Base-by-base conservation (phyloP, 2,329 filamentous ascomycete genomes). In the Neonectria faginata region DNA sequence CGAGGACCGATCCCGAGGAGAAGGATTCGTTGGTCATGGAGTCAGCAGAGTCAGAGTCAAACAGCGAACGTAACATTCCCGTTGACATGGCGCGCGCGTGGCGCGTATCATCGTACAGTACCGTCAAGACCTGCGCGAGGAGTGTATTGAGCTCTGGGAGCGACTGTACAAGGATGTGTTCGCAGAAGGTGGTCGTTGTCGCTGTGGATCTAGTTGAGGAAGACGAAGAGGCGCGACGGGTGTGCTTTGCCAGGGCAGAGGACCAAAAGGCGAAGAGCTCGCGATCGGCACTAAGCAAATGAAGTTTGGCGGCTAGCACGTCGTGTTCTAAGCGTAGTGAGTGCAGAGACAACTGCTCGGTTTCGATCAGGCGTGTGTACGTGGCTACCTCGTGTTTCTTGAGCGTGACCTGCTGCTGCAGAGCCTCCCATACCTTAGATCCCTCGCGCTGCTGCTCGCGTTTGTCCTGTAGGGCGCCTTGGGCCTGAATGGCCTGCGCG, bases 251-350 rank as follows among this genome's bases (percentile, higher is more conserved):
- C 3, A 72, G 10, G 2, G 65, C 57, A 0, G 65, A 61, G 2
- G 57, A 51, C 70, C 70, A 73, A 57, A 73, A 73, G 3, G 5
- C 60, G 4, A 73, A 72, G 4, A 71, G 55, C 29, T 72, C 68
- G 12, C 70, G 66, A 22, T 73, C 25, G 0, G 52, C 33, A 1
- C 29, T 20, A 11, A 71, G 61, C n/a, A 39, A n/a, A 31, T 58
- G 1, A 12, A 62, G 29, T 18, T 58, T 45, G 0, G 5, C 16
- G 1, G 16, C 14, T 2, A 68, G n/a, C 1, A 3, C 25, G 0
- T 60, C 12, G 4, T 61, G 16, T 20, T 68, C 45, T 16, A 3
- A 44, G 10, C 53, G n/a, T 7, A 61, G 20, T 0, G 33, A 50
- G 2, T 51, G 5, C 0, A 70, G 20, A 45, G 48, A 51, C 0